phyloP scores from a whole-genome alignment of 768 basidiomycete genomes.

The Suillus luteus region DNA sequence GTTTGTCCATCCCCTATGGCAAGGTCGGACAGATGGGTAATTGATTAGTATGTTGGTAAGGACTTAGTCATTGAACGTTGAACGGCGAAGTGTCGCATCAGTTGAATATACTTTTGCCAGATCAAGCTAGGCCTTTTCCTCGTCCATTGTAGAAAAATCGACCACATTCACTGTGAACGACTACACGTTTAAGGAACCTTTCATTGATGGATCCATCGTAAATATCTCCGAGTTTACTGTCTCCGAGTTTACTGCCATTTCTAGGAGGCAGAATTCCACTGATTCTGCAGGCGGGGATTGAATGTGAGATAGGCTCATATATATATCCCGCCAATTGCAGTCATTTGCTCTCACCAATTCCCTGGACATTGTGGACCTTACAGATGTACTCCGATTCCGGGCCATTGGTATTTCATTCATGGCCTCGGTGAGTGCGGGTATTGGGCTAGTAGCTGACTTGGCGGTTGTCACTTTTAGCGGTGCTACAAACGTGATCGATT shows the following conservation, averaged over 20 bases:
- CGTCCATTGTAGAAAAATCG: neutral
- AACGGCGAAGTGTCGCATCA: neutral
- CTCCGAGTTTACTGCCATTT: neutral
- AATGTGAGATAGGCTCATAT: neutral
- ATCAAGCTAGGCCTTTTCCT: neutral
- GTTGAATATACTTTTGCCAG: neutral
- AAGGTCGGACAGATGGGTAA: neutral
- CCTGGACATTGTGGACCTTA: neutral
- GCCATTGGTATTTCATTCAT: neutral
- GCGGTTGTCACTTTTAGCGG: neutral
- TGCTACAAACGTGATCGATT: neutral
- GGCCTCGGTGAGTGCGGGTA: no score
- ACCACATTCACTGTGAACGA: neutral
- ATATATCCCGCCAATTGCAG: neutral
- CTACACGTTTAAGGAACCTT: neutral
- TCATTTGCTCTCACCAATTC: constrained; percentile 3
- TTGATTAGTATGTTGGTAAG: neutral
- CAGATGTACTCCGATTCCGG: neutral
- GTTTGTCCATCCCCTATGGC: neutral
- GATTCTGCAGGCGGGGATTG: neutral
- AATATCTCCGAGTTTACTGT: neutral
- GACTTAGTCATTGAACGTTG: neutral
- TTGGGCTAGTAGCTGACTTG: neutral
- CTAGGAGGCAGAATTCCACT: neutral
- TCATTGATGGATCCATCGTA: neutral